Percentiles rank a stretch among this genome's conserved stretches.
Conservation (phyloP, 2,329 filamentous ascomycete species). For the Metarhizium robertsii region DNA sequence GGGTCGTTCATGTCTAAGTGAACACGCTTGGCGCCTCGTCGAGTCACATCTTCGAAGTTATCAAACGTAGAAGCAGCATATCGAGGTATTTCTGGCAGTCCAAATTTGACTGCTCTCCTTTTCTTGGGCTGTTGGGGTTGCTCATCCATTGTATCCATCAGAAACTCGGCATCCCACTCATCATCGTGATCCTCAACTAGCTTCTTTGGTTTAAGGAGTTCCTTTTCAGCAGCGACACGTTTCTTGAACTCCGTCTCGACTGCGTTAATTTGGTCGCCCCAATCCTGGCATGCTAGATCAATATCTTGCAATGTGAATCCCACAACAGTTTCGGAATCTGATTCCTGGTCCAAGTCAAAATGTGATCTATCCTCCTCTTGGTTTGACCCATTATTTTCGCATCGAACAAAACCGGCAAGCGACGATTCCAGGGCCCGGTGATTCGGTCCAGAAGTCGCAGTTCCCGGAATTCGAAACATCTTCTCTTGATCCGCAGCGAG, state of each 20-base stretch:
- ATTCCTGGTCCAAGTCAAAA: constrained; percentile 40
- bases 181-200: constrained; percentile 35
- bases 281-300: constrained; percentile 78
- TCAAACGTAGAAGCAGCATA: constrained; percentile 66
- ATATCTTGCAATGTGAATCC: constrained; percentile 74
- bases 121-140: constrained; percentile 50
- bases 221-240: constrained; percentile 21
- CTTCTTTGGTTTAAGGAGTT: constrained; percentile 21
- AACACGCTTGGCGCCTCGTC: constrained; percentile 67
- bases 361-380: constrained; percentile 27
- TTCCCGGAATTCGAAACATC: constrained; percentile 65
- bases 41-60: constrained; percentile 66
- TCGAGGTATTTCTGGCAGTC: constrained; percentile 46
- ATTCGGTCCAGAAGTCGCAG: constrained; percentile 40
- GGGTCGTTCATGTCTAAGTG: constrained; percentile 83
- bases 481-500: constrained; percentile 80
- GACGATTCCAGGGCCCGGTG: constrained; percentile 45
- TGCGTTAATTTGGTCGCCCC: constrained; percentile 55
- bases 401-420: constrained; percentile 37
- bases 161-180: constrained; percentile 56
- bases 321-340: constrained; percentile 57
- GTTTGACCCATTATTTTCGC: constrained; percentile 27
- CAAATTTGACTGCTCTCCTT: constrained; percentile 52
- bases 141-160: constrained; percentile 38
- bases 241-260: constrained; percentile 29